These are phyloP conservation scores for Diaporthe velutina DNA, from an alignment of 2,329 filamentous ascomycete species.

Conservation along the genomic window DNA sequence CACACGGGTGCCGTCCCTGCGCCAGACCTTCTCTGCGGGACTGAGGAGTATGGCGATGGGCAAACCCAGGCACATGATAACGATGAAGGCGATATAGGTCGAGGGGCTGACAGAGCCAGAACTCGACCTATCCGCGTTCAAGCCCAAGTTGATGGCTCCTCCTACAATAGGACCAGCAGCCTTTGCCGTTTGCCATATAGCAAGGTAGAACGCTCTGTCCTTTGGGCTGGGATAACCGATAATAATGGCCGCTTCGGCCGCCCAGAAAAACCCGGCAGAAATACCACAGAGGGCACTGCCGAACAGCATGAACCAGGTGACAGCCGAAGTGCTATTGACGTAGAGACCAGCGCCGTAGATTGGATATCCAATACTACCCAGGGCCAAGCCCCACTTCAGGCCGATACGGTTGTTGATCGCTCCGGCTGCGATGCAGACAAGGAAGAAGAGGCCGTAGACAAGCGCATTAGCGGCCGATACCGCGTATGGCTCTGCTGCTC, in stretches of 20 bases:
- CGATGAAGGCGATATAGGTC: constrained; percentile 48
- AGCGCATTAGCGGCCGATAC: constrained; percentile 66
- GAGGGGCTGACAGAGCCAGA: constrained; percentile 34
- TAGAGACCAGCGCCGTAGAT: constrained; percentile 62
- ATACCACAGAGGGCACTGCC: constrained; percentile 62
- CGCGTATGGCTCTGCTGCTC: constrained; percentile 63
- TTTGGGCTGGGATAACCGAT: constrained; percentile 61
- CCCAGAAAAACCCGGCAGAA: constrained; percentile 64
- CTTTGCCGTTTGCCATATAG: constrained; percentile 53
- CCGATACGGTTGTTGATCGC: constrained; percentile 64
- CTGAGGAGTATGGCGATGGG: constrained; percentile 48
- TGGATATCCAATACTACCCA: constrained; percentile 61
- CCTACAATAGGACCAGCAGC: constrained; percentile 39
- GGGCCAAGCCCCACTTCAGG: constrained; percentile 57
- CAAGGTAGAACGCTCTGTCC: constrained; percentile 60
- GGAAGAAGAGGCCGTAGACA: constrained; percentile 59
- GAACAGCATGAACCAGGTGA: constrained; percentile 64
- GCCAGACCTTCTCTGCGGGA: constrained; percentile 50
- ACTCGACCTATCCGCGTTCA: constrained; percentile 39
- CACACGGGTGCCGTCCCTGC: constrained; percentile 46
- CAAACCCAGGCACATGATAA: constrained; percentile 50
- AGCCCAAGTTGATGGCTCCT: constrained; percentile 41
- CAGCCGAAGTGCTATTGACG: constrained; percentile 63
- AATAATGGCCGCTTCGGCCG: constrained; percentile 62
- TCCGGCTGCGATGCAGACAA: constrained; percentile 61